Base-by-base conservation (phyloP, 352 stramenopile species). In the Phytophthora constricta region DNA sequence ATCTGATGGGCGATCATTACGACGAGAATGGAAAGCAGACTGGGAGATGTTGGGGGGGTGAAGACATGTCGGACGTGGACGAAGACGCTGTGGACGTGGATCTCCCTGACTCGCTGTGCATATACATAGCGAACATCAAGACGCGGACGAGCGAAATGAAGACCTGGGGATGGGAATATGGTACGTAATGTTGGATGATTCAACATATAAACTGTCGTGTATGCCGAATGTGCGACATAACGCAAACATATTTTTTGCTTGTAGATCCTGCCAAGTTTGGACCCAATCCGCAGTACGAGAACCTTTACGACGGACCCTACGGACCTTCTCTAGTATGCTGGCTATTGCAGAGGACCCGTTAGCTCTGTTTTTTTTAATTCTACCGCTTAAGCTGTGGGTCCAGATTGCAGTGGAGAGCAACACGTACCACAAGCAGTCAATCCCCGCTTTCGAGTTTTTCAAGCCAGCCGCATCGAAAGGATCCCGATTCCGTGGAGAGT, bases 331-430 rank as follows among this genome's bases (percentile, higher is more conserved):
- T n/a, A 22, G n/a, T 5, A 22, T 47, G 9, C 11, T 22, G 13
- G 17, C 9, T 20, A 16, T 22, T 10, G 39, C 28, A 0, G 31
- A 61, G 4, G 22, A 60, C 14, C 50, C 59, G 9, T 27, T 61
- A 19, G 59, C 49, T 4, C 43, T 61, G 10, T n/a, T 25, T 67
- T 14, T 67, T 61, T 22, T 67, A 61, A 10, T 67, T 14, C 27
- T 67, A 28, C 50, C 50, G 14, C 49, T n/a, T n/a, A n/a, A n/a
- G n/a, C n/a, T n/a, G n/a, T n/a, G n/a, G n/a, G n/a, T n/a, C n/a
- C n/a, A n/a, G 13, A 51, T 65, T 28, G 47, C 58, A 8, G 13
- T 33, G 13, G 45, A 63, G 11, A 55, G 16, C 22, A 63, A 56
- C 19, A 19, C n/a, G 3, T 63, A 63, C 20, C 33, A 49, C 43